phyloP scores from a whole-genome alignment of 2,329 filamentous ascomycete genomes.

The Thyridium curvatum region DNA sequence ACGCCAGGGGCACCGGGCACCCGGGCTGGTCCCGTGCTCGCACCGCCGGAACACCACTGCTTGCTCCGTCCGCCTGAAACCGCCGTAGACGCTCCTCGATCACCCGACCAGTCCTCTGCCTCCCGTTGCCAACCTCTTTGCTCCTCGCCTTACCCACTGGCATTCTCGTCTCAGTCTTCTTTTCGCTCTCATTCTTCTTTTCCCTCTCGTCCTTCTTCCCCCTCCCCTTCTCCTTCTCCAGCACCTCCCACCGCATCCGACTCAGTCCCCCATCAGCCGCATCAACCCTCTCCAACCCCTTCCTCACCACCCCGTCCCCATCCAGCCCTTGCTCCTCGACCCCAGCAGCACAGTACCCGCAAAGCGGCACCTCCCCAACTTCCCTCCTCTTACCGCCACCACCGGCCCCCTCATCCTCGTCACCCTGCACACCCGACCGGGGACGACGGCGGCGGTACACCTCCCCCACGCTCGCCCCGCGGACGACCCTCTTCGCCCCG shows the following conservation, averaged over 20 bases:
- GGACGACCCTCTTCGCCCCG: constrained; percentile 31
- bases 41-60: constrained; percentile 7
- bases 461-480: constrained; percentile 24
- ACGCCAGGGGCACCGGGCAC: constrained; percentile 17
- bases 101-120: too few relatives aligned
- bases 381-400: constrained; percentile 16
- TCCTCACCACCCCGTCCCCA: constrained; percentile 26
- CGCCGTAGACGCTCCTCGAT: not conserved
- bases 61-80: constrained; percentile 4
- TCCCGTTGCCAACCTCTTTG: too few relatives aligned
- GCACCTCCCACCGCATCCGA: constrained; percentile 33
- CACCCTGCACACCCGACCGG: too few relatives aligned
- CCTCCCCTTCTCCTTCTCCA: constrained; percentile 8
- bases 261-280: constrained; percentile 39
- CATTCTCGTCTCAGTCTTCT: too few relatives aligned
- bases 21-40: constrained; percentile 4
- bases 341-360: constrained; percentile 36
- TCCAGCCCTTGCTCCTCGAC: constrained; percentile 27
- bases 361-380: constrained; percentile 41
- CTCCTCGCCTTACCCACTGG: too few relatives aligned
- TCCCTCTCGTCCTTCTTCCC: constrained; percentile 9
- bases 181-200: not conserved
- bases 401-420: constrained; percentile 7
- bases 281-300: constrained; percentile 36
- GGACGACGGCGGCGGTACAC: too few relatives aligned